Evolutionary conservation across 1,284 basidiomycete genomes (phyloP), one percentile per base, ranked within the genome.

Genomic region (Malassezia equina): DNA sequence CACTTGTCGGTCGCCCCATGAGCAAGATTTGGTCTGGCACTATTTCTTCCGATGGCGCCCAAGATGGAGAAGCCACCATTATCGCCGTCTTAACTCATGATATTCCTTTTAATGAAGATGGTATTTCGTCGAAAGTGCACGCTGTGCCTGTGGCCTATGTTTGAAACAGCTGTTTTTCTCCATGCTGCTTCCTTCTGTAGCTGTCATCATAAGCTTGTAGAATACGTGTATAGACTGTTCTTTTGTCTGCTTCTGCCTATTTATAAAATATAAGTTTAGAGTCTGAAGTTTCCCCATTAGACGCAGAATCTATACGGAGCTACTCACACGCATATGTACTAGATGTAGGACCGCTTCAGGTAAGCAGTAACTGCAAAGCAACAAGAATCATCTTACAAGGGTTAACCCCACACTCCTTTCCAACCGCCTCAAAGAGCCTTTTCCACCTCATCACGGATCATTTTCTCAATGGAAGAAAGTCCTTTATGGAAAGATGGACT

Each of bases 401-500:
- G 13, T 33, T 33, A 13, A 9, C 15, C 36, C 11, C 19, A 21
- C 7, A n/a, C n/a, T n/a, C n/a, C n/a, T 39, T n/a, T 21, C 19
- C 36, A 19, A 21, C 36, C 7, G 15, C 8, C 15, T 27, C 25
- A 39, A 41, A 36, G 32, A 1, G 36, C 31, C 28, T 43, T 23
- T n/a, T 25, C 13, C 29, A 45, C 41, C 15, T 33, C 8, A 4
- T 47, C 36, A 7, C n/a, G 24, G 19, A 53, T 27, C n/a, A 27
- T 13, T 12, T 48, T 36, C 45, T 53, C 52, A n/a, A 53, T 21
- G 1, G 15, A 9, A 17, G 40, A 15, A 7, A 51, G 39, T 6
- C 49, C 55, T 13, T 31, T 29, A 6, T 42, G 31, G 49, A 57
- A 57, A 15, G 47, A 19, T 19, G 51, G 25, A 8, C 7, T n/a